phyloP scores from a whole-genome alignment of 2,329 filamentous ascomycete genomes.

The Scedosporium aurantiacum region DNA sequence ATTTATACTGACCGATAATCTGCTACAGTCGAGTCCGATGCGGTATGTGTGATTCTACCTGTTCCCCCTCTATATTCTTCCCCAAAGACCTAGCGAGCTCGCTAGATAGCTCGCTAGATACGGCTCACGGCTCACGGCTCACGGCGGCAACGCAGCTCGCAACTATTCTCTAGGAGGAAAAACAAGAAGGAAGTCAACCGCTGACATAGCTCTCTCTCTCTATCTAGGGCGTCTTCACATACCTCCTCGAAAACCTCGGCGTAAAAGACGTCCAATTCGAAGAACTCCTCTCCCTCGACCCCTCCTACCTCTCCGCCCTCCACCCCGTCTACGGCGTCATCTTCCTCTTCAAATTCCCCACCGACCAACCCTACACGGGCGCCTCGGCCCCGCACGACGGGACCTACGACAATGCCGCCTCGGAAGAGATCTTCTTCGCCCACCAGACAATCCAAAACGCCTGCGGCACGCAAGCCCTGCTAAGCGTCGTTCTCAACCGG shows the following conservation, averaged over 20 bases:
- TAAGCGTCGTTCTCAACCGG: conserved; percentile 87
- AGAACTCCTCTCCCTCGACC: conserved; percentile 82
- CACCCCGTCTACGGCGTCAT: conserved; percentile 88
- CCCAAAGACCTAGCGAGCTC: conserved; percentile 14
- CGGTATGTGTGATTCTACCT: conserved; percentile 45
- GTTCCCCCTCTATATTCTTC: neutral
- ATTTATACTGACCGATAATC: conserved; percentile 14
- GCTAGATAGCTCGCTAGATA: conserved; percentile 13
- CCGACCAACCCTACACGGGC: conserved; percentile 49
- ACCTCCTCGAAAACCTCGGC: conserved; percentile 80
- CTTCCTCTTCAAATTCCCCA: conserved; percentile 96
- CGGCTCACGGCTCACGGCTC: too few species aligned
- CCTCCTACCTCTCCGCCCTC: conserved; percentile 57
- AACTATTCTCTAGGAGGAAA: conserved; percentile 7
- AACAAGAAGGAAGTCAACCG: neutral
- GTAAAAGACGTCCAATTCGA: conserved; percentile 94
- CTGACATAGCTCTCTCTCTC: conserved; percentile 9
- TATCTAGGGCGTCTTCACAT: conserved; percentile 82
- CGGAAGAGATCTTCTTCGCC: conserved; percentile 81
- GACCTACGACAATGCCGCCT: conserved; percentile 62
- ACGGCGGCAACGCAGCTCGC: too few species aligned
- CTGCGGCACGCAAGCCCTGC: conserved; percentile 88
- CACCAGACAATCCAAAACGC: conserved; percentile 97
- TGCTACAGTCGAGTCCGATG: conserved; percentile 72
- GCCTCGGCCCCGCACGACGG: conserved; percentile 66